These are phyloP conservation scores for Solanum megistacrolobum DNA, from an alignment of 257 asterid species.

Conservation along the genomic window DNA sequence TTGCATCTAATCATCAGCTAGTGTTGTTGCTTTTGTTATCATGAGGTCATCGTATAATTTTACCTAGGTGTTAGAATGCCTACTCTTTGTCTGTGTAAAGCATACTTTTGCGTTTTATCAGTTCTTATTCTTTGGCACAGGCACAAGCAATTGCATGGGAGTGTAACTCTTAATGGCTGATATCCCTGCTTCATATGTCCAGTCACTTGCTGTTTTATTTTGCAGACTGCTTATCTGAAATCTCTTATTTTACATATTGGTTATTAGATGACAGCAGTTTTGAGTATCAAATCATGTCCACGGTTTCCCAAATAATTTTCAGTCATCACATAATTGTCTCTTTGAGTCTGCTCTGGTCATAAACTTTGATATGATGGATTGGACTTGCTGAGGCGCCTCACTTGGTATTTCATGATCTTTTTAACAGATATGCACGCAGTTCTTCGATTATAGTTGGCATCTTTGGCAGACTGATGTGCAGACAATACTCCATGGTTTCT, in stretches of 20 bases:
- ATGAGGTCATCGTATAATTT: background rate
- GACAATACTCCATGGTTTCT: slow-evolving; percentile 67
- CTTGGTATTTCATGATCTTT: slow-evolving; percentile 17
- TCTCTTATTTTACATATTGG: background rate
- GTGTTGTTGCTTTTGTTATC: background rate
- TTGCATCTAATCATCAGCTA: background rate
- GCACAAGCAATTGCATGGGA: background rate
- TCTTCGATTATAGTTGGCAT: slow-evolving; percentile 96
- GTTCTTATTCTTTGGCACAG: background rate
- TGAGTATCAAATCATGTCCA: background rate
- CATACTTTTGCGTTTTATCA: background rate
- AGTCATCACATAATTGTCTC: background rate
- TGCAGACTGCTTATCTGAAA: background rate
- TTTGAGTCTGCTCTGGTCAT: slow-evolving; percentile 4
- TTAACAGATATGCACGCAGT: slow-evolving; percentile 75
- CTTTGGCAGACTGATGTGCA: slow-evolving; percentile 93
- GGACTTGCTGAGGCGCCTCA: slow-evolving; percentile 1
- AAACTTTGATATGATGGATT: slow-evolving; percentile 1
- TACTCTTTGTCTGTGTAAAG: background rate
- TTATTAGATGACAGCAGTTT: background rate
- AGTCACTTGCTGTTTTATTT: background rate
- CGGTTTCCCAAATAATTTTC: background rate
- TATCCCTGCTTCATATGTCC: background rate
- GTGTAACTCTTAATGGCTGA: background rate
- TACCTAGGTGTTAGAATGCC: background rate